Conservation (phyloP, 2,329 filamentous ascomycete species). For the Ophiocordyceps camponoti-floridani region DNA sequence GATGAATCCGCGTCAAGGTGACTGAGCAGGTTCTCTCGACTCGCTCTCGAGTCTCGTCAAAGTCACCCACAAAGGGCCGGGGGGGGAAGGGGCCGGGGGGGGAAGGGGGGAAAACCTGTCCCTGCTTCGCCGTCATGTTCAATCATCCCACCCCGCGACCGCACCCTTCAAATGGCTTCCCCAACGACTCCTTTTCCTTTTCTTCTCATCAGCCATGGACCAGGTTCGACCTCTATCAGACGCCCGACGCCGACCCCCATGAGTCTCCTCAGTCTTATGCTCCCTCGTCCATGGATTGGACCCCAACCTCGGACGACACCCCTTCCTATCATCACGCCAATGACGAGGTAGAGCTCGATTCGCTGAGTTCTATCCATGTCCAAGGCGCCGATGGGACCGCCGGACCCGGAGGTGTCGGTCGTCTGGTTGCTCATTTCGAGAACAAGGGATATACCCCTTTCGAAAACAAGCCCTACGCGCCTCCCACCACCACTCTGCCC, state of each 20-base stretch:
- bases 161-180: slow-evolving; percentile 11
- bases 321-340: slow-evolving; percentile 10
- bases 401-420: slow-evolving; percentile 12
- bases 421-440: slow-evolving; percentile 22
- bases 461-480: slow-evolving; percentile 18
- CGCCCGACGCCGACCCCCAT: background rate
- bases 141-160: slow-evolving; percentile 15
- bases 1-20: slow-evolving; percentile 17
- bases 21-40: slow-evolving; percentile 19
- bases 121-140: slow-evolving; percentile 14
- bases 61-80: background rate
- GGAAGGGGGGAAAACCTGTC: background rate
- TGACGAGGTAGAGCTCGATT: slow-evolving; percentile 11
- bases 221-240: slow-evolving; percentile 11
- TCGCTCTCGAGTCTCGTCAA: slow-evolving; percentile 19
- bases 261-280: slow-evolving; percentile 1
- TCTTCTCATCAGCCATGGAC: slow-evolving; percentile 14
- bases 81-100: background rate
- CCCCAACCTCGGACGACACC: slow-evolving; percentile 12
- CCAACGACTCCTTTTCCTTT: slow-evolving; percentile 12
- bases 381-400: slow-evolving; percentile 5
- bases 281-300: slow-evolving; percentile 20
- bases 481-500: slow-evolving; percentile 17
- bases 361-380: slow-evolving; percentile 8
- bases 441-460: slow-evolving; percentile 15